These are phyloP conservation scores for Lippia alba DNA, from an alignment of 305 asterid genomes.

Conservation along the genomic window DNA sequence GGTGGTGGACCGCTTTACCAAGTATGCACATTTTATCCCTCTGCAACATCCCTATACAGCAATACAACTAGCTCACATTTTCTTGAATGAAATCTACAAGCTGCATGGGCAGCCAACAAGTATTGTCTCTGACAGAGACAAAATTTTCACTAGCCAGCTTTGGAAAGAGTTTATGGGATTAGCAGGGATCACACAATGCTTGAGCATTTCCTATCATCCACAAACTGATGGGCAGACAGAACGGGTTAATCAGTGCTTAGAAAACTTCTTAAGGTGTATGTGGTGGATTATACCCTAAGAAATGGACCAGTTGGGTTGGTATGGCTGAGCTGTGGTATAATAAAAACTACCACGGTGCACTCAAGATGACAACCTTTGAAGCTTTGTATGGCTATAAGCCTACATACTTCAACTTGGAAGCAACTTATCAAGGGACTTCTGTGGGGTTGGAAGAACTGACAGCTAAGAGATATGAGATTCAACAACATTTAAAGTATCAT, in stretches of 20 bases:
- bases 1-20: background rate
- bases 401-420: background rate
- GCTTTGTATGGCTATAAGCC: background rate
- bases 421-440: background rate
- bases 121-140: background rate
- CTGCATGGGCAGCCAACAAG: background rate
- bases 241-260: background rate
- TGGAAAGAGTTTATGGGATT: background rate
- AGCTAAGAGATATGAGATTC: too few species aligned
- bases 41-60: background rate
- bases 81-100: too few species aligned
- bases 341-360: background rate
- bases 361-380: background rate
- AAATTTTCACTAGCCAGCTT: background rate
- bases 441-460: background rate
- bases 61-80: background rate
- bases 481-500: too few species aligned
- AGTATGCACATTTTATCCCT: background rate
- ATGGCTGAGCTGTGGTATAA: conserved; percentile 8
- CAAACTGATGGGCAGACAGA: background rate
- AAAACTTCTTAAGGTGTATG: background rate
- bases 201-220: background rate
- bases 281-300: background rate
- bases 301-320: background rate
- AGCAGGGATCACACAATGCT: background rate